Evolutionary conservation across 306 rosid genomes (phyloP).

Genomic region (Sophora flavescens): DNA sequence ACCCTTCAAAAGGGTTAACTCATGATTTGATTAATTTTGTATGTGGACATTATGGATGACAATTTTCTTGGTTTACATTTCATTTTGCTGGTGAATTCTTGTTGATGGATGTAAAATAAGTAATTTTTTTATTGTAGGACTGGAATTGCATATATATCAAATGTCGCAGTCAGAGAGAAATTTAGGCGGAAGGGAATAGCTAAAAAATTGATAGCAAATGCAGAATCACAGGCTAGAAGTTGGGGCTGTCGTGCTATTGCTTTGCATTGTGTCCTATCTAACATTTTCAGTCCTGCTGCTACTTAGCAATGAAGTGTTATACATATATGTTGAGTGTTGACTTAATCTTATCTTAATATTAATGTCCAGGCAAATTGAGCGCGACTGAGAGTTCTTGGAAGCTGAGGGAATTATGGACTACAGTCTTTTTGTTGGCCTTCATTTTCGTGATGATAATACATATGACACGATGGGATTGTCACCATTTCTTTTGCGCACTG

Average conservation of each 20-base stretch:
- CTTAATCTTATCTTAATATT: conserved; percentile 26
- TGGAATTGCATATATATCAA: conserved; percentile 94
- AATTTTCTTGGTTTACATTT: conserved; percentile 18
- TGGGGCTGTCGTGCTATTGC: conserved; percentile 96
- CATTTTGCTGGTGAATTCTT: conserved; percentile 24
- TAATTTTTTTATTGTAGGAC: conserved; percentile 65
- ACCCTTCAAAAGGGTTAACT: no score
- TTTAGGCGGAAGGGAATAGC: conserved; percentile 88
- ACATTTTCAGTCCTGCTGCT: not conserved
- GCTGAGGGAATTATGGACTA: conserved; percentile 97
- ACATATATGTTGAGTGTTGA: conserved; percentile 45
- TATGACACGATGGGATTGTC: conserved; percentile 87
- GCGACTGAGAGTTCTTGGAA: conserved; percentile 93
- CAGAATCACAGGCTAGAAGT: conserved; percentile 86
- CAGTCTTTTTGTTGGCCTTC: conserved; percentile 94
- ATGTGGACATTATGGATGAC: no score
- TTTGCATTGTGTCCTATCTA: conserved; percentile 71
- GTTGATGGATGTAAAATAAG: not conserved
- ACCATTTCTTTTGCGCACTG: conserved; percentile 84
- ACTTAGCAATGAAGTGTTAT: not conserved
- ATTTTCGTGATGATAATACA: conserved; percentile 80
- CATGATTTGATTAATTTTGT: no score
- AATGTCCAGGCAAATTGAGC: conserved; percentile 82
- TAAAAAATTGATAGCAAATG: conserved; percentile 75
- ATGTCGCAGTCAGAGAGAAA: conserved; percentile 90